Evolutionary conservation across 345 rosid genomes (phyloP).

Genomic region (rapeseed (Brassica napus)): Da-Ae NC_063446.1:27098501-27099000

Average conservation of each 20-base stretch:
- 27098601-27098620: too few relatives aligned
- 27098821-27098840: not conserved
- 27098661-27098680: not conserved
- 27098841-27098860: slow-evolving; percentile 4
- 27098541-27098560: too few relatives aligned
- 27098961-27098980: slow-evolving; percentile 34
- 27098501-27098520: too few relatives aligned
- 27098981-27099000: slow-evolving; percentile 33
- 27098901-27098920: slow-evolving; percentile 15
- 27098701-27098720: slow-evolving; percentile 11
- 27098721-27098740: not conserved
- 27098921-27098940: slow-evolving; percentile 31
- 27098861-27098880: slow-evolving; percentile 12
- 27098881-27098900: slow-evolving; percentile 18
- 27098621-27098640: too few relatives aligned
- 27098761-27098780: slow-evolving; percentile 8
- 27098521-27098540: too few relatives aligned
- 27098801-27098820: not conserved
- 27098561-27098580: too few relatives aligned
- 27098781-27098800: slow-evolving; percentile 1
- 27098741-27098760: slow-evolving; percentile 10
- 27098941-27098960: slow-evolving; percentile 36
- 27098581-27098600: too few relatives aligned
- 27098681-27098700: slow-evolving; percentile 6
- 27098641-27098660: not conserved